Evolutionary conservation across 2,329 filamentous ascomycete species (phyloP), one percentile per base, ranked within the genome.

Genomic region (Botrytis fabae): DNA sequence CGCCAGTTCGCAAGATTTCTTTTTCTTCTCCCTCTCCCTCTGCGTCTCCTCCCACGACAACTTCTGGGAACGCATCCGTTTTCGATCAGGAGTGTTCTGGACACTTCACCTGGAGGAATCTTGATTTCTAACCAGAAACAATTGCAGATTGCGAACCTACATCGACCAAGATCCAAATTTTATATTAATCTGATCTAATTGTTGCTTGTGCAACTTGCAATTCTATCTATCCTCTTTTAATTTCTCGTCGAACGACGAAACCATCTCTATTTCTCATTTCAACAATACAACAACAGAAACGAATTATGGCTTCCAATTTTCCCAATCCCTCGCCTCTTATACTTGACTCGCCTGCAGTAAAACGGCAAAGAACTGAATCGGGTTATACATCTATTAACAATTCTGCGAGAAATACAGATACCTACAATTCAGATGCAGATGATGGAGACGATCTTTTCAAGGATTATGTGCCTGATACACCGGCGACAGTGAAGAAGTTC

Each of bases 401-500:
- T 62, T 77, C 77, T 7, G 75, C 74, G 22, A 73, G 74, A 22
- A 76, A 78, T 40, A 76, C 76, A 28, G 71, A 70, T 59, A 74
- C 75, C 18, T 82, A 80, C 72, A 79, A 82, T 72, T 84, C 82
- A 16, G 81, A 83, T 48, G 79, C 82, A 35, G 85, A 86, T 74
- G 83, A 81, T 75, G 84, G 82, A 12, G 86, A 87, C 73, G 84
- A 85, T 14, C 77, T 84, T 2, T 81, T 86, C 60, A 85, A 86
- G 72, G 85, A 86, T 61, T 83, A 78, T 74, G 74, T 80, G 25
- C 80, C 80, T 62, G 80, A 79, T 70, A 82, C 78, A 22, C 81
- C 79, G 20, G 65, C 74, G 22, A 44, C 59, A 57, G 61, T 61
- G 28, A 28, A 51, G 14, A 71, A 73, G 76, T 79, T 73, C 76